A percentile compares a stretch with the other conserved stretches of the same genome.
Evolutionary conservation across 208 protist genomes (phyloP).

Genomic region (Tritrichomonas musculus): DNA sequence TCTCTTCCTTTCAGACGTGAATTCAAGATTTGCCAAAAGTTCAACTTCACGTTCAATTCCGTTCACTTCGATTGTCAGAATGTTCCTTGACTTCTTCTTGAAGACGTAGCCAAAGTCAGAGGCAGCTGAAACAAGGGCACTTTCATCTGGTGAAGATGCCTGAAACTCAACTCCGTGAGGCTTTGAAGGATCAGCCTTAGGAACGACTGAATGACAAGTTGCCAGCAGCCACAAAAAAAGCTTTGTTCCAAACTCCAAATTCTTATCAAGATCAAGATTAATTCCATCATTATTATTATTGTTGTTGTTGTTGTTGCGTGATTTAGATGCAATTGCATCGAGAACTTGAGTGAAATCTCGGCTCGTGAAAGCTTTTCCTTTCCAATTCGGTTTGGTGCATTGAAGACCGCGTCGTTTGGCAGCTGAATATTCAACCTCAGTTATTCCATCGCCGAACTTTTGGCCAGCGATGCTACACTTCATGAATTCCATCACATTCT

Average conservation of each 20-base stretch:
- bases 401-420: neutral
- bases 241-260: no score
- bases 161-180: constrained; percentile 35
- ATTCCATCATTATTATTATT: neutral
- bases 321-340: no score
- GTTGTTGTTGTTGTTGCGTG: neutral
- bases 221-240: constrained; percentile 31
- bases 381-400: neutral
- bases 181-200: neutral
- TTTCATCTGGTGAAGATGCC: constrained; percentile 43
- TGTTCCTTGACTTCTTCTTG: neutral
- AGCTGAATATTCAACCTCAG: constrained; percentile 28
- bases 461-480: constrained; percentile 23
- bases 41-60: neutral
- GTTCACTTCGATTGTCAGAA: neutral
- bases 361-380: neutral
- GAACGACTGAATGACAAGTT: constrained; percentile 37
- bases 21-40: constrained; percentile 29
- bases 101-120: constrained; percentile 32
- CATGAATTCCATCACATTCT: constrained; percentile 49
- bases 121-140: constrained; percentile 38
- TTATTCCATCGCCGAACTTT: neutral
- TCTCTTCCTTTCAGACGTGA: constrained; percentile 43
- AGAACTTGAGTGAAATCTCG: neutral
- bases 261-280: no score